Base-by-base conservation (phyloP, 2,329 filamentous ascomycete genomes). In the Aspergillus piperis region DNA sequence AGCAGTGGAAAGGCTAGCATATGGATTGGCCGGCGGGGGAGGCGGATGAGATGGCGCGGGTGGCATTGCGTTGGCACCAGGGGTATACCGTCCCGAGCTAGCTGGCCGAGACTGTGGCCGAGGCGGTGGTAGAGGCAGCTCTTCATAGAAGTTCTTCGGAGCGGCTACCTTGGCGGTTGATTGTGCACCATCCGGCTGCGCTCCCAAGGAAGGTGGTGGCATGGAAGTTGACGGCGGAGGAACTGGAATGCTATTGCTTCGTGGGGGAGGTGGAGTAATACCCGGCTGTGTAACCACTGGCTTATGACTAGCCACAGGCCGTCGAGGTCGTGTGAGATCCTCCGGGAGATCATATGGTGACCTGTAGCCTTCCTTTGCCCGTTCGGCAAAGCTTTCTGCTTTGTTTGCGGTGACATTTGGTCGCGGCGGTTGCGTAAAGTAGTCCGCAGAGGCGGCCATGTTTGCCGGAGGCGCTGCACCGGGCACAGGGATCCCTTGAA, bases 281-380 rank as follows among this genome's bases (percentile, higher is more conserved):
- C 78, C 75, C 36, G 82, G 77, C 38, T 77, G 71, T 52, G 77
- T 72, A 59, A 79, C 79, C 5, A 81, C 78, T 47, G 84, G 76
- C 56, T 85, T 84, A 60, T 86, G 85, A 68, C 84, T 81, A 69
- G 84, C 87, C 5, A 81, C 75, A 55, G 88, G 82, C 80, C 90
- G 88, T 74, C 87, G 82, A 70, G 89, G 77, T 25, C 76, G 74
- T 25, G 82, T 85, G 30, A 99, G 84, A 57, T 97, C 94, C 77
- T 95, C 91, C 3, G 95, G 95, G 19, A 99, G 82, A 77, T 99
- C 96, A 70, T 97, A 99, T 0, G 95, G 95, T 19, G 94, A 98
- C 52, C 89, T 85, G 73, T 99, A 99, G 7, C 94, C 93, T 58
- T 91, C 91, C 77, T 96, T 98, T 3, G 91, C 81, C 75, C 96